Percentiles rank a stretch among this genome's conserved stretches.
phyloP scores from a whole-genome alignment of 2,329 filamentous ascomycete genomes.

The Xylaria sp. region DNA sequence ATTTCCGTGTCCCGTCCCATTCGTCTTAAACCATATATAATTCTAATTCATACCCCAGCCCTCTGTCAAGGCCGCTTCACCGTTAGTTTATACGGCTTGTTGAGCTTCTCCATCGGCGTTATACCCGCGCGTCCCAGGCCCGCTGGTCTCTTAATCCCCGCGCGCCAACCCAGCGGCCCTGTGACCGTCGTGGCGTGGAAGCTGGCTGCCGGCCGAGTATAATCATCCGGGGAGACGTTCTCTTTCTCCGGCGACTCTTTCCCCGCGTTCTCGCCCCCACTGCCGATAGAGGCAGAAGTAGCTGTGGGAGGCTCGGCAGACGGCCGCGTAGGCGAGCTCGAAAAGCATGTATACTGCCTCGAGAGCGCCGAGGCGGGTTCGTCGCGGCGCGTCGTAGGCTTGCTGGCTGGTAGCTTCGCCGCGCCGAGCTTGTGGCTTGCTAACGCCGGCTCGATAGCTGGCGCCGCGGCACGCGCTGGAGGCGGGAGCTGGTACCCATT shows the following conservation, averaged over 20 bases:
- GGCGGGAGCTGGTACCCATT: conserved; percentile 30
- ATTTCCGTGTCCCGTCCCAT: neutral
- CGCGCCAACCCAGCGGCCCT: conserved; percentile 49
- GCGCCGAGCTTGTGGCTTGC: conserved; percentile 55
- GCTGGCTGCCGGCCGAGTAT: conserved; percentile 55
- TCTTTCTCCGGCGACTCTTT: conserved; percentile 42
- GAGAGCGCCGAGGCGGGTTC: conserved; percentile 32
- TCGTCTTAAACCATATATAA: neutral
- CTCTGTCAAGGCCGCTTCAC: conserved; percentile 54
- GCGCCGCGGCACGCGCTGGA: conserved; percentile 21
- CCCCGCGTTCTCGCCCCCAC: conserved; percentile 16
- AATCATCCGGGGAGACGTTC: conserved; percentile 49
- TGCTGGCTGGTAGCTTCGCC: conserved; percentile 49
- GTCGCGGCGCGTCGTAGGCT: conserved; percentile 45
- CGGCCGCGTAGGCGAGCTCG: conserved; percentile 60
- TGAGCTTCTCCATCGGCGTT: conserved; percentile 61
- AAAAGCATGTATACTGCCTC: conserved; percentile 66
- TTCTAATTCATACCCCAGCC: neutral
- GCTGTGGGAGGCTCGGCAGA: conserved; percentile 11
- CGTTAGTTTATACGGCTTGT: conserved; percentile 67
- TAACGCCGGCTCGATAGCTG: conserved; percentile 49
- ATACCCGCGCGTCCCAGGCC: conserved; percentile 56
- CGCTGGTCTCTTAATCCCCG: conserved; percentile 56
- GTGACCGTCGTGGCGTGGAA: conserved; percentile 64
- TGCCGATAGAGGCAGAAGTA: neutral